These are phyloP conservation scores for Tubosaeta brunneosetosa DNA, from an alignment of 768 basidiomycete species.

Conservation along the genomic window DNA sequence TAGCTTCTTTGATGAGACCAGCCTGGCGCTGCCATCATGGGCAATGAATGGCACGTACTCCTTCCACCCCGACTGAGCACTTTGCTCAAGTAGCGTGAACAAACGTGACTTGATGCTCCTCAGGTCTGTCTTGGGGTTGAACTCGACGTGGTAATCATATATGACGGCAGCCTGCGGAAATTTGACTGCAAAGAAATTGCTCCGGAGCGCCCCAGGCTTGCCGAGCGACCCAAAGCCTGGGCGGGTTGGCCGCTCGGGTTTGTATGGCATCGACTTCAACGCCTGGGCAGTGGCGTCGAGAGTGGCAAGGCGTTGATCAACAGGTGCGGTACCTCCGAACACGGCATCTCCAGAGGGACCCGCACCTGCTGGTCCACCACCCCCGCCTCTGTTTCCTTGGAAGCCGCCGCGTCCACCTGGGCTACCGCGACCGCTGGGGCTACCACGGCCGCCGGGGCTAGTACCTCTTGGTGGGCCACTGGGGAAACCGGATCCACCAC, in stretches of 20 bases:
- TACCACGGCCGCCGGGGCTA: constrained; percentile 2
- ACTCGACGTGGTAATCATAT: constrained; percentile 42
- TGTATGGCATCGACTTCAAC: constrained; percentile 28
- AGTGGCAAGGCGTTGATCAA: constrained; percentile 32
- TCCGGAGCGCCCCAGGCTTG: constrained; percentile 36
- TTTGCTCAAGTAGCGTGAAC: constrained; percentile 40
- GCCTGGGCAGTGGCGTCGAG: constrained; percentile 21
- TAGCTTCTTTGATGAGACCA: constrained; percentile 39
- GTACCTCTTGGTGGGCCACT: neutral
- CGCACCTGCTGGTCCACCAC: constrained; percentile 25
- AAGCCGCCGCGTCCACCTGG: constrained; percentile 4
- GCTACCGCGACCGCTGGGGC: constrained; percentile 1
- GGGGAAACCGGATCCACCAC: neutral
- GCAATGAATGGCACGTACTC: constrained; percentile 31
- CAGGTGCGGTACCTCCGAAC: constrained; percentile 29
- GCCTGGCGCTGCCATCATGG: constrained; percentile 40
- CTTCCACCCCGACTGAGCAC: constrained; percentile 34
- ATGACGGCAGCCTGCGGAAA: constrained; percentile 36
- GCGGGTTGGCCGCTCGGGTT: constrained; percentile 39
- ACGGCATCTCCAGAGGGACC: constrained; percentile 24
- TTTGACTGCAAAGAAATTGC: constrained; percentile 48
- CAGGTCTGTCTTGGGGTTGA: constrained; percentile 33
- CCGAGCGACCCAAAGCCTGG: constrained; percentile 45
- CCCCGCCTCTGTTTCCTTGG: constrained; percentile 21
- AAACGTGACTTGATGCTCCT: constrained; percentile 39